Evolutionary conservation across 768 basidiomycete species (phyloP).

Genomic region (Collybia sp.): DNA sequence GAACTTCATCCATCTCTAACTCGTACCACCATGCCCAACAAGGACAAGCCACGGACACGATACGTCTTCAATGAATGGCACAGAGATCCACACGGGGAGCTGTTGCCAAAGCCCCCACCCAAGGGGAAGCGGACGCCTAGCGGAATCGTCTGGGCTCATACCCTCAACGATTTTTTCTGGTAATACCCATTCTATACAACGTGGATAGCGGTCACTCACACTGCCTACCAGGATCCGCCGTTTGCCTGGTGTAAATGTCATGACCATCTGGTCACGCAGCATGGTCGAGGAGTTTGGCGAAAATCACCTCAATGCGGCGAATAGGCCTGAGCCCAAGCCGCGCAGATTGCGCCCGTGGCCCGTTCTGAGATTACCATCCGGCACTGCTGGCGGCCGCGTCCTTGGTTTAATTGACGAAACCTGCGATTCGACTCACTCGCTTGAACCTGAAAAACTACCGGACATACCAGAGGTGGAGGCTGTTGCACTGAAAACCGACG

Average conservation of each 20-base stretch:
- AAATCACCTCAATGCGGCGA: conserved; percentile 10
- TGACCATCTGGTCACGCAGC: conserved; percentile 27
- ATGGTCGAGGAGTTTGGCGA: conserved; percentile 27
- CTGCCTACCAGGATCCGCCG: conserved; percentile 10
- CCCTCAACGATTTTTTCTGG: conserved; percentile 18
- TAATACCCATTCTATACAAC: neutral
- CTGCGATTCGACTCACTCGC: neutral
- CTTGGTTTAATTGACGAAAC: conserved; percentile 2
- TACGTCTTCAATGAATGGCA: conserved; percentile 10
- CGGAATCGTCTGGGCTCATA: conserved; percentile 21
- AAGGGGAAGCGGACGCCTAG: conserved; percentile 16
- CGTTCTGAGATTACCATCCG: conserved; percentile 8
- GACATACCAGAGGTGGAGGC: too few species aligned
- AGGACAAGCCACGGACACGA: neutral
- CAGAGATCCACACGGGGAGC: conserved; percentile 12
- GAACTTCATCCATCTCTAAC: too few species aligned
- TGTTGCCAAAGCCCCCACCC: conserved; percentile 11
- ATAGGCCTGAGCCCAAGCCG: conserved; percentile 10
- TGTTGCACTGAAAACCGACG: too few species aligned
- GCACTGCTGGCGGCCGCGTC: neutral
- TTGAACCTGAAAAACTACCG: neutral
- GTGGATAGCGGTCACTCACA: conserved; percentile 5
- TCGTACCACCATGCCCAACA: too few species aligned
- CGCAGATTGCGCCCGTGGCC: conserved; percentile 11
- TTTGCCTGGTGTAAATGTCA: conserved; percentile 16